Base-by-base conservation (phyloP, 2,329 filamentous ascomycete genomes). In the Aureobasidium sp. region DNA sequence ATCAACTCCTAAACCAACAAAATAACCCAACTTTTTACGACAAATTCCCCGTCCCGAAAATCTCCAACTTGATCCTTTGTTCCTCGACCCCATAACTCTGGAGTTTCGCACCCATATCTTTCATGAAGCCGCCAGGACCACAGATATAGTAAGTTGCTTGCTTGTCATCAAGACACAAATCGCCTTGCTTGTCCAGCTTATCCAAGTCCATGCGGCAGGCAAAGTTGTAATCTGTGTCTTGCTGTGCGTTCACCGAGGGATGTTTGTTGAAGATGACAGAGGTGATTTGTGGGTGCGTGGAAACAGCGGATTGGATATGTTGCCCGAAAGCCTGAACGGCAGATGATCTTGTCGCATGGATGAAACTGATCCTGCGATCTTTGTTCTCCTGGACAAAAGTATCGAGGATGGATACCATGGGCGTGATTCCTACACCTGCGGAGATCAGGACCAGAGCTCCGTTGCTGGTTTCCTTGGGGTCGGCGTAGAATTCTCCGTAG, bases 121-220 rank as follows among this genome's bases (percentile, higher is more conserved):
- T 68, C 89, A 92, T 92, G 77, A 91, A 92, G 8, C 72, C 70
- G 64, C 80, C 79, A 0, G 89, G 88, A 0, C 89, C 89, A 69
- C 89, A 92, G 59, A 90, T 75, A 67, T 83, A 91, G 72, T 91
- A 92, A 68, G 85, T 78, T 0, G 89, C 79, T 47, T 74, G 74
- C 0, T 73, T 55, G 67, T 87, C 76, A 22, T 78, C 75, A 1
- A 86, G 70, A 66, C 80, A 83, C n/a, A 92, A 74, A 49, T 83
- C 77, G 0, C 74, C 69, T 9, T 82, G 76, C 27, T 74, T 71
- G 65, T 83, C 79, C 41, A 90, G 70, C 61, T 77, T 79, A 36
- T 76, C 73, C n/a, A 91, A 71, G 62, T 85, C 78, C 17, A 89
- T 74, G 8, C 83, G 79, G 3, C 87, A 84, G 9, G 76, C 74